Percentiles rank a stretch among this genome's conserved stretches.
These are phyloP conservation scores for Lojkania enalia DNA, from an alignment of 2,329 filamentous ascomycete species.

Conservation along the genomic window DNA sequence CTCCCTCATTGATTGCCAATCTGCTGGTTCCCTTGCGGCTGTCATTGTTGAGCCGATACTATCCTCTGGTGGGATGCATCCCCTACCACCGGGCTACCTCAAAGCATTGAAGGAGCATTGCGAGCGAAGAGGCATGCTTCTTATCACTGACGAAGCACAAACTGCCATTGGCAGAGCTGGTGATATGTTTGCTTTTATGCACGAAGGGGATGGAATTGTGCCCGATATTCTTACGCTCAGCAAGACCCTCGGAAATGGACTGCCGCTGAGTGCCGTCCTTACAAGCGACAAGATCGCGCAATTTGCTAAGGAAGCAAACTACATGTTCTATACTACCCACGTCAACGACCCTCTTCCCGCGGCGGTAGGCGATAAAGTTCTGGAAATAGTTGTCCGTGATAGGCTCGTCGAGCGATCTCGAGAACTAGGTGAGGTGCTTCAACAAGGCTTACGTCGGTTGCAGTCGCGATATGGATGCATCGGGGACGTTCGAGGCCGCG, in stretches of 20 bases:
- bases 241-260: conserved; percentile 64
- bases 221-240: conserved; percentile 62
- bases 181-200: conserved; percentile 61
- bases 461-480: conserved; percentile 62
- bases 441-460: conserved; percentile 51
- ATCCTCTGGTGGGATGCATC: conserved; percentile 62
- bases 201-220: conserved; percentile 49
- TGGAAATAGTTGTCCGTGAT: conserved; percentile 64
- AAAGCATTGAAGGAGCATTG: conserved; percentile 55
- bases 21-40: conserved; percentile 64
- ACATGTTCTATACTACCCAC: conserved; percentile 64
- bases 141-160: conserved; percentile 46
- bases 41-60: conserved; percentile 66
- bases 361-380: conserved; percentile 63
- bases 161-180: conserved; percentile 42
- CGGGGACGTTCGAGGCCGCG: conserved; percentile 63
- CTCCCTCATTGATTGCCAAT: conserved; percentile 62
- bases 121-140: conserved; percentile 35
- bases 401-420: conserved; percentile 53
- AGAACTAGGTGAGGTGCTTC: conserved; percentile 52
- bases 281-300: conserved; percentile 59
- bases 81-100: conserved; percentile 62
- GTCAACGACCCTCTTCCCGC: conserved; percentile 65
- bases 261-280: conserved; percentile 62
- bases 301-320: conserved; percentile 54